Base-by-base conservation (phyloP, 495 filamentous ascomycete species). In the Talaromyces thailandensis region DNA sequence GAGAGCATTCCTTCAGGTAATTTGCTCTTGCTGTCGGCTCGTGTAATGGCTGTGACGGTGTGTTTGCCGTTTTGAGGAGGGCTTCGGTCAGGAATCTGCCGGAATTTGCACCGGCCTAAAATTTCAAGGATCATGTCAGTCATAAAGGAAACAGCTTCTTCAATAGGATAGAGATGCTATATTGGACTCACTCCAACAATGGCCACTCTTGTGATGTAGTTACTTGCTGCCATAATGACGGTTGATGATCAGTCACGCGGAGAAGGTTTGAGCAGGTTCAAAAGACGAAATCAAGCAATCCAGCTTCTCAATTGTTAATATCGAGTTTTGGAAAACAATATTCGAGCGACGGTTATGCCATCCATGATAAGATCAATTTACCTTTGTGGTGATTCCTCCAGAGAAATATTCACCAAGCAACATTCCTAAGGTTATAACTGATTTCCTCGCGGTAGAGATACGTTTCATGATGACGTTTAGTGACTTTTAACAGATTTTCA, bases 61-160 rank as follows among this genome's bases (percentile, higher is more conserved):
- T 83, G 80, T 51, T 75, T 80, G 50, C 79, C 78, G 16, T 76
- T 40, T 77, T 72, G 53, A 84, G 75, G 3, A 84, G 69, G 23
- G 70, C 75, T 16, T 77, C 64, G 9, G 81, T 69, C 37, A 89
- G 81, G 68, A 69, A 73, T 21, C 70, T 76, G 61, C 87, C 87
- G 40, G 79, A 64, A 35, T 77, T 75, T 57, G 88, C 88, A 63
- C 82, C 71, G 0, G 80, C 83, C 24, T 66, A 25, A 53, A 8
- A 6, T 18, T 16, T 43, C 14, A 11, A 35, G 9, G 31, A 35
- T 35, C 9, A 35, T 12, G 31, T 35, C 31, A 35, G 31, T 35
- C 31, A 6, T 35, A 3, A 35, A 35, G 31, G 2, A 12, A 35
- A 35, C 12, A 35, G 31, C 2, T 8, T 1, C 12, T 35, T 11